phyloP scores from a whole-genome alignment of 495 filamentous ascomycete species.

The Parachaetomium inaequale region DNA sequence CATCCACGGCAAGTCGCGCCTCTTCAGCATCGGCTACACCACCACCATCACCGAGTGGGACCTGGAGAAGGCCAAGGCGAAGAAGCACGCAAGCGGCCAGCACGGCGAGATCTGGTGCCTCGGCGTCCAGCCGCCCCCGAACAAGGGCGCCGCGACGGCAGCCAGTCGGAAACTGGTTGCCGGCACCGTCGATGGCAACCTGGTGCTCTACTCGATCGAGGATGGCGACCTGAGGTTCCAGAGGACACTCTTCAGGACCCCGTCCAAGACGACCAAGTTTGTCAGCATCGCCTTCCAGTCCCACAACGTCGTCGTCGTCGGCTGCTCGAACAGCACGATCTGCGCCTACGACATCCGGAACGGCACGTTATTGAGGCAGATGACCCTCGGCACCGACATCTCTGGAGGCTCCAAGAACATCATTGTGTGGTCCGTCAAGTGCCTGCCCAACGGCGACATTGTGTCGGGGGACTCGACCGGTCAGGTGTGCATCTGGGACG shows the following conservation, averaged over 20 bases:
- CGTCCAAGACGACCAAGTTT: constrained; percentile 77
- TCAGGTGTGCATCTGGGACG: constrained; percentile 89
- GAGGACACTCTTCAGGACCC: constrained; percentile 62
- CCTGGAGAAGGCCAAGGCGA: constrained; percentile 67
- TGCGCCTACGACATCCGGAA: constrained; percentile 83
- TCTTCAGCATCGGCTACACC: constrained; percentile 97
- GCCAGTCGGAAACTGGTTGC: constrained; percentile 61
- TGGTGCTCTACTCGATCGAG: constrained; percentile 80
- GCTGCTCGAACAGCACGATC: constrained; percentile 89
- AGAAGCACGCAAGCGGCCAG: constrained; percentile 82
- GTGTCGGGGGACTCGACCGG: constrained; percentile 94
- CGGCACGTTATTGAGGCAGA: constrained; percentile 66
- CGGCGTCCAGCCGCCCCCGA: constrained; percentile 68
- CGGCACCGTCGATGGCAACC: constrained; percentile 87
- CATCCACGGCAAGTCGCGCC: constrained; percentile 68
- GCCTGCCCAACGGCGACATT: constrained; percentile 78
- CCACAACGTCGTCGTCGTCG: constrained; percentile 75
- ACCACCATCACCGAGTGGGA: constrained; percentile 93
- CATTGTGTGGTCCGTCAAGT: constrained; percentile 90
- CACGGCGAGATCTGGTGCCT: constrained; percentile 97
- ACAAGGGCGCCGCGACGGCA: constrained; percentile 13
- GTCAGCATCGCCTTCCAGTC: constrained; percentile 88
- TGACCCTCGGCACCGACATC: constrained; percentile 78
- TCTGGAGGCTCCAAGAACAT: constrained; percentile 74
- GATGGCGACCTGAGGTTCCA: constrained; percentile 74